phyloP scores from a whole-genome alignment of 1,284 basidiomycete species.

The Erythrobasidium hasegawianum region DNA sequence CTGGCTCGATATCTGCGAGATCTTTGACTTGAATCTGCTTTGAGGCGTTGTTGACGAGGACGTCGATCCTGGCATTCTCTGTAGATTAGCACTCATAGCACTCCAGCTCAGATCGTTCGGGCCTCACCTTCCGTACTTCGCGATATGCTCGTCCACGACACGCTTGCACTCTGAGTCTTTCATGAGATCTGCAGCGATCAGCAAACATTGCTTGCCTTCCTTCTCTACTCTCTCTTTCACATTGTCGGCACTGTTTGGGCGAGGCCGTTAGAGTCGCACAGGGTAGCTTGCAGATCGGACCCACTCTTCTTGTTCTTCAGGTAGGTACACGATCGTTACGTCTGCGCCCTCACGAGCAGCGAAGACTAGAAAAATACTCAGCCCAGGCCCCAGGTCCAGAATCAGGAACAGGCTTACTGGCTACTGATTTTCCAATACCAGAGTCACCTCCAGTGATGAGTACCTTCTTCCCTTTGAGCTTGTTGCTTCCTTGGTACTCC shows the following conservation, averaged over 20 bases:
- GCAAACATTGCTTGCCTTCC: constrained; percentile 52
- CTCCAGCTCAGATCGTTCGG: too few species aligned
- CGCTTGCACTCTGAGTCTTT: constrained; percentile 51
- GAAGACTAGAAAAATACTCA: constrained; percentile 49
- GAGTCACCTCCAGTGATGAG: constrained; percentile 55
- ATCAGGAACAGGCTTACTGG: constrained; percentile 42
- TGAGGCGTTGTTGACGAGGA: constrained; percentile 64
- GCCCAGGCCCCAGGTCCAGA: not conserved
- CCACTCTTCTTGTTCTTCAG: constrained; percentile 60
- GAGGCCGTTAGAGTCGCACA: not conserved
- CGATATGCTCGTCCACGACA: constrained; percentile 56
- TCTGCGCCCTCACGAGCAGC: constrained; percentile 64
- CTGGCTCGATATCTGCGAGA: constrained; percentile 45
- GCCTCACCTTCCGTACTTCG: constrained; percentile 52
- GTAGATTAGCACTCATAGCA: not conserved
- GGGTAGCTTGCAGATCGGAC: constrained; percentile 32
- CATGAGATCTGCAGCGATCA: constrained; percentile 55
- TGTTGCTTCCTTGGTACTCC: constrained; percentile 54
- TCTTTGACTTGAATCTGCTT: constrained; percentile 57
- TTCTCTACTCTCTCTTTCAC: constrained; percentile 56
- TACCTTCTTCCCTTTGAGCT: constrained; percentile 59
- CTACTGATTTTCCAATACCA: constrained; percentile 45
- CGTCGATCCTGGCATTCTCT: constrained; percentile 51
- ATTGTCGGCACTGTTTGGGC: constrained; percentile 47
- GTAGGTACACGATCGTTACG: constrained; percentile 63